These are phyloP conservation scores for Crotalaria pallida DNA, from an alignment of 306 rosid species.

Conservation along the genomic window DNA sequence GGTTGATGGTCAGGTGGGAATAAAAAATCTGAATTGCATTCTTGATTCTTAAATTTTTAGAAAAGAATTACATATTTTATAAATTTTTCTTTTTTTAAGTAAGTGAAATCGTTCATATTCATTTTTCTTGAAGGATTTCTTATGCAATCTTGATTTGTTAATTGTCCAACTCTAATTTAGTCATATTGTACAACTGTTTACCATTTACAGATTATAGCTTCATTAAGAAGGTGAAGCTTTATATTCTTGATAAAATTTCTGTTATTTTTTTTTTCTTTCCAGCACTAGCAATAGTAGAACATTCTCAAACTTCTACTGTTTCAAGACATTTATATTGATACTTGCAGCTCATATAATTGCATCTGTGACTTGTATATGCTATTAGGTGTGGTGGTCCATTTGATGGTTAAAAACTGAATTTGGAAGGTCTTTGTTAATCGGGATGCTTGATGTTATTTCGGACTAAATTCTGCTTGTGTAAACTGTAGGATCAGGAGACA, in stretches of 20 bases:
- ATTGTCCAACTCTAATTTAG: neutral
- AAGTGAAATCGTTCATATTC: neutral
- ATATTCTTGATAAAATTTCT: neutral
- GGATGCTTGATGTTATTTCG: neutral
- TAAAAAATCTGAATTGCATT: neutral
- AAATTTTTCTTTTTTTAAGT: neutral
- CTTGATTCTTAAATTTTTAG: neutral
- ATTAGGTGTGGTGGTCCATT: neutral
- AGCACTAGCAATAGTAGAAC: conserved; percentile 1
- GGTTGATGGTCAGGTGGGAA: conserved; percentile 67
- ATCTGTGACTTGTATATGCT: neutral
- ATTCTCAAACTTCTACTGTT: neutral
- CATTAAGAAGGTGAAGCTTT: neutral
- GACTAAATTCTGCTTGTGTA: conserved; percentile 18
- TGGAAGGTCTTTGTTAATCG: neutral
- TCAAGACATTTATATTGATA: neutral
- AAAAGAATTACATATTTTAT: neutral
- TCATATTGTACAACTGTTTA: neutral
- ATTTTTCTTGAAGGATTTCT: neutral
- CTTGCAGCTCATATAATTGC: neutral
- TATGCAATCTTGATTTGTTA: neutral
- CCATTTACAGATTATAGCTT: neutral
- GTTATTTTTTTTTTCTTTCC: neutral
- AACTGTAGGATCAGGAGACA: conserved; percentile 45
- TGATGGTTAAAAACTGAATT: conserved; percentile 11